phyloP scores from a whole-genome alignment of 2,329 filamentous ascomycete genomes.

The Penicillium sp. region DNA sequence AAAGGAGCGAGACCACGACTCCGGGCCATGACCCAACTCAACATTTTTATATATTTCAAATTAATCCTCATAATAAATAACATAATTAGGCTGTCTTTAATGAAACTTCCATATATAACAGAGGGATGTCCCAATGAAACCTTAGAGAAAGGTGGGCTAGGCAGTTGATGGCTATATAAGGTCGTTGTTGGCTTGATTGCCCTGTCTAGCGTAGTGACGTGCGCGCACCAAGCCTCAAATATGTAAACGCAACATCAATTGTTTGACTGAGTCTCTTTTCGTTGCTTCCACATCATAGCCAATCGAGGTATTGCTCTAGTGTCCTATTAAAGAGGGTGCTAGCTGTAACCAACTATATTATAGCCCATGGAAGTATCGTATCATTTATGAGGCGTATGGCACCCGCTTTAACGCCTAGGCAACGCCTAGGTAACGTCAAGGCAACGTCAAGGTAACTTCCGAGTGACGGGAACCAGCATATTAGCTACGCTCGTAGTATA shows the following conservation, averaged over 20 bases:
- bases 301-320: neutral
- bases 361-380: neutral
- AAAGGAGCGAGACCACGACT: neutral
- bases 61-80: too few species aligned
- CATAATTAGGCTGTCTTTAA: too few species aligned
- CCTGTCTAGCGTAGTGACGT: neutral
- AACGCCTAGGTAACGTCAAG: too few species aligned
- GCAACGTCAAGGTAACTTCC: too few species aligned
- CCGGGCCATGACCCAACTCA: neutral
- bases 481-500: too few species aligned
- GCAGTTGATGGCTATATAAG: neutral
- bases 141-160: neutral
- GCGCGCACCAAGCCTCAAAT: neutral
- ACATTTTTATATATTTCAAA: neutral
- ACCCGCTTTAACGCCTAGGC: too few species aligned
- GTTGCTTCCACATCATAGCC: neutral
- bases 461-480: too few species aligned
- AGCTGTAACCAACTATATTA: neutral
- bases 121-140: neutral
- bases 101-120: neutral
- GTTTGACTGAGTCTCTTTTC: neutral
- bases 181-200: neutral
- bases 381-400: too few species aligned
- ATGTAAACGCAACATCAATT: neutral
- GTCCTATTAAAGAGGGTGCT: neutral